Conservation (phyloP, 768 basidiomycete genomes). For the Phylloporus arenicola region DNA sequence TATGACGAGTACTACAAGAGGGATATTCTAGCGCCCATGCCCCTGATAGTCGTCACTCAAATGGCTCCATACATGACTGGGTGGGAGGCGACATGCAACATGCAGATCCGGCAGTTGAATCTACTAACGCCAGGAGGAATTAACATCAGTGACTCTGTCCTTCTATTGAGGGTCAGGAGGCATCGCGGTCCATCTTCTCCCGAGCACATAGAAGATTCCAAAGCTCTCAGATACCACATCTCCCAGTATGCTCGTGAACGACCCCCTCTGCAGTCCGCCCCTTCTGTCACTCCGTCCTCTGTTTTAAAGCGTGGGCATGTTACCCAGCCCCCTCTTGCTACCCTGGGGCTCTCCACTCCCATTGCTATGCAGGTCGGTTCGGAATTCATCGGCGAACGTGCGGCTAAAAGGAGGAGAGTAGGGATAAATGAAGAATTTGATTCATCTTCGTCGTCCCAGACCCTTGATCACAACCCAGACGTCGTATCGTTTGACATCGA, state of each 20-base stretch:
- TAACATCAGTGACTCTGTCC: not conserved
- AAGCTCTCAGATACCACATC: conserved; percentile 1
- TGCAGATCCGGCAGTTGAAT: not conserved
- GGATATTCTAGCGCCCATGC: not conserved
- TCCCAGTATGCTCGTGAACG: not conserved
- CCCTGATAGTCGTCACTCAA: not conserved
- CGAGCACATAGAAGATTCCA: not conserved
- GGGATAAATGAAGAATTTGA: not conserved
- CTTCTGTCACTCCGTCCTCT: too few relatives aligned
- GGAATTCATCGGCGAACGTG: too few relatives aligned
- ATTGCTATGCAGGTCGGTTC: too few relatives aligned
- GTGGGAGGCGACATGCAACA: not conserved
- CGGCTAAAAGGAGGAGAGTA: not conserved
- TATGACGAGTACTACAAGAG: not conserved
- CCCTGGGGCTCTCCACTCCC: too few relatives aligned
- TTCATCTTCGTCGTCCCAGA: not conserved
- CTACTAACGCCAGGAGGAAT: not conserved
- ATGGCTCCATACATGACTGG: not conserved
- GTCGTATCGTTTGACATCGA: too few relatives aligned
- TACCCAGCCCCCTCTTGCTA: too few relatives aligned
- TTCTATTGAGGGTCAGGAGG: not conserved
- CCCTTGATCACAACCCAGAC: too few relatives aligned
- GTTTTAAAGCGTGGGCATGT: too few relatives aligned
- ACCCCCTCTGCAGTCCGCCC: not conserved
- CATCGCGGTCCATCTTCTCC: not conserved